phyloP scores from a whole-genome alignment of 169 alveolate species.

The Perkinsus olseni region DNA sequence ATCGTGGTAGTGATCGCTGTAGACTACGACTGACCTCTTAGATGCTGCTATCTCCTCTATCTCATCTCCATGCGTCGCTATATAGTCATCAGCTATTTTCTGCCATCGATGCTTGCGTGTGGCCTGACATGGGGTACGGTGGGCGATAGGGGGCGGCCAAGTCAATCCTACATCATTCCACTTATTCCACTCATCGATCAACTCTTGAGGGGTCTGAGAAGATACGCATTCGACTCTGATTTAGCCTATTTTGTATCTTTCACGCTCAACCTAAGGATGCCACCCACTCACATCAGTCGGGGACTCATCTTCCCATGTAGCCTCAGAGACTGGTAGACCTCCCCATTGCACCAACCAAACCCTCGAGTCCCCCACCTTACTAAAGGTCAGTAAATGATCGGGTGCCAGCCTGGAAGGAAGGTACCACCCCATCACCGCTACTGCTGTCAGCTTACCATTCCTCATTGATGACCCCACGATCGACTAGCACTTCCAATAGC shows the following conservation, averaged over 20 bases:
- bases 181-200: not conserved
- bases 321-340: not conserved
- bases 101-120: not conserved
- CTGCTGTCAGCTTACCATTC: not conserved
- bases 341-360: not conserved
- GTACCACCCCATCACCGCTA: not conserved
- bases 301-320: not conserved
- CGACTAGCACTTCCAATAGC: not conserved
- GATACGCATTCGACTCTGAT: not conserved
- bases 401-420: not conserved
- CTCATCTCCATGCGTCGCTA: not conserved
- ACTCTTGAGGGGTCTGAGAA: not conserved
- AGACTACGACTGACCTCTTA: not conserved
- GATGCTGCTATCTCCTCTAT: not conserved
- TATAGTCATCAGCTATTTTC: not conserved
- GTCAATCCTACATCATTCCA: not conserved
- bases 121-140: not conserved
- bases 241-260: not conserved
- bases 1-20: not conserved
- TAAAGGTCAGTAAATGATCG: not conserved
- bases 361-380: not conserved
- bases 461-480: not conserved
- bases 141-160: not conserved
- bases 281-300: not conserved
- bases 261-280: not conserved